phyloP scores from a whole-genome alignment of 441 rosid genomes.

The Metrosideros polymorpha region DNA sequence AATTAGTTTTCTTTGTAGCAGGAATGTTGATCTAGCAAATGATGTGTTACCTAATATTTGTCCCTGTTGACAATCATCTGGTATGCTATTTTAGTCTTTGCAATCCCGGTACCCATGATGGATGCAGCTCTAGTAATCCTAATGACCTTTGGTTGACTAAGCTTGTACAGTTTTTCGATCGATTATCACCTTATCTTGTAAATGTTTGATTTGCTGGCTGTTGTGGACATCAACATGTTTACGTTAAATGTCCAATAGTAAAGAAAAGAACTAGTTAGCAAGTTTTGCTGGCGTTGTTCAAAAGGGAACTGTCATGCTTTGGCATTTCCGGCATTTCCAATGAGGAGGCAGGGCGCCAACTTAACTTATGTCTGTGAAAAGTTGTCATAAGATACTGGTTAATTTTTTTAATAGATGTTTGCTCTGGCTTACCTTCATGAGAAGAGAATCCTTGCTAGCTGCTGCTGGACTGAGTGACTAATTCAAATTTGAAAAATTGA shows the following conservation, averaged over 20 bases:
- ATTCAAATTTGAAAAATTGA: neutral
- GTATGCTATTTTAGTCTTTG: neutral
- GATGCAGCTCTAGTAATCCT: neutral
- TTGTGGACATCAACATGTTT: neutral
- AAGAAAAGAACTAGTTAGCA: neutral
- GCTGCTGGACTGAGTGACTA: neutral
- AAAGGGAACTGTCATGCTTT: neutral
- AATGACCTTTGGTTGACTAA: neutral
- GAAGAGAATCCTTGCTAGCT: neutral
- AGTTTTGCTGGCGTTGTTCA: neutral
- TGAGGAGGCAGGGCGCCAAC: neutral
- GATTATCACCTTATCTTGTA: neutral
- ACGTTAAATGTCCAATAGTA: neutral
- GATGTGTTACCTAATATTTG: neutral
- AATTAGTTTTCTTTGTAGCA: neutral
- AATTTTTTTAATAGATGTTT: neutral
- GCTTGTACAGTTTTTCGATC: neutral
- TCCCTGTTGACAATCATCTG: neutral
- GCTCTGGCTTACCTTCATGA: neutral
- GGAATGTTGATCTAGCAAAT: neutral
- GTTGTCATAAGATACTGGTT: neutral
- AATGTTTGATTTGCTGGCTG: neutral
- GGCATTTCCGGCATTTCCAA: neutral
- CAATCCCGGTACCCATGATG: neutral
- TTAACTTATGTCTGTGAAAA: neutral